Evolutionary conservation across 2,329 filamentous ascomycete genomes (phyloP), one percentile per base, ranked within the genome.

Genomic region (Helotiales sp.): DNA sequence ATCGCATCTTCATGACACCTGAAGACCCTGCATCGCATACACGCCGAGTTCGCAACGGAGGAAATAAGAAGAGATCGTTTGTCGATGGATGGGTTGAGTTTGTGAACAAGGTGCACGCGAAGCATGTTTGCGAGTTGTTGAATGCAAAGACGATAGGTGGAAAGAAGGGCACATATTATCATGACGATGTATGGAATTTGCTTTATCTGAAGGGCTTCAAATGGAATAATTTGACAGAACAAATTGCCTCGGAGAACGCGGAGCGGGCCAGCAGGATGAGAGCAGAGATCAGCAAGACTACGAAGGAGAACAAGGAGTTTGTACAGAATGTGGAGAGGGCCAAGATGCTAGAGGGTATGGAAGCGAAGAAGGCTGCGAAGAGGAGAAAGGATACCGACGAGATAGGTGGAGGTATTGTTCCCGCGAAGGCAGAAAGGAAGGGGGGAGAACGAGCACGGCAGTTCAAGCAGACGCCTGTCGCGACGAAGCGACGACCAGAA

Each of bases 81-180:
- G 90, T 88, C 3, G 93, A 96, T 78, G 93, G 93, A 54, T 96
- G 93, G 93, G 88, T 96, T 30, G 93, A 96, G 78, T 96, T 95
- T 74, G 79, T 88, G 40, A 84, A 85, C 69, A 96, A 96, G 79
- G 85, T 85, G 70, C 89, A 94, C 69, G 93, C 93, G 40, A 93
- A 94, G 78, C 82, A 86, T n/a, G 90, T 87, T 0, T 91, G 89
- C 59, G 90, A 93, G 72, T 84, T 91, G 28, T 82, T 96, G 59
- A 96, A 96, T 76, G 90, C 91, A 49, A 87, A 86, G 70, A 92
- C 86, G 13, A 91, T 96, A 67, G 92, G 92, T 60, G 93, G 93
- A 28, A 94, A 94, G 81, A 96, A 96, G 81, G 86, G 92, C 13
- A 87, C 86, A 58, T 93, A 91, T 77, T 96, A 95, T 81, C 88